These are phyloP conservation scores for Saksenaea vasiformis DNA, from an alignment of 371 early-diverging fungal species.

Conservation along the genomic window DNA sequence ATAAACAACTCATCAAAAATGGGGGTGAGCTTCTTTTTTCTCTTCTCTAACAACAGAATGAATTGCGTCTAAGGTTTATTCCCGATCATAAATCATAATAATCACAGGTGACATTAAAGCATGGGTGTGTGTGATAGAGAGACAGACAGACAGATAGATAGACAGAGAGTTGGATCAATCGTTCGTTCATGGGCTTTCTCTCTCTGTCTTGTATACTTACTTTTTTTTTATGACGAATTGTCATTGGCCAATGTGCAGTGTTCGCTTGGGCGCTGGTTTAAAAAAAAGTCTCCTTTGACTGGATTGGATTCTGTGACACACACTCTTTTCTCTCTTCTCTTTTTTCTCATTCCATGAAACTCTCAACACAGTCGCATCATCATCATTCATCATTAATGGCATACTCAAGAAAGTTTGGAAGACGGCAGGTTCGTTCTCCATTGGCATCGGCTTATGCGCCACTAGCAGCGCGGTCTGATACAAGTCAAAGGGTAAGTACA, in stretches of 20 bases:
- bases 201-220: too few species aligned
- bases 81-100: too few species aligned
- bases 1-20: background rate
- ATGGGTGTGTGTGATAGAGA: too few species aligned
- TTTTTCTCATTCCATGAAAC: background rate
- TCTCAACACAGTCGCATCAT: slow-evolving; percentile 2
- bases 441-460: background rate
- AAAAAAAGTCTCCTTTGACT: slow-evolving; percentile 6
- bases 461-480: background rate
- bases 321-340: background rate
- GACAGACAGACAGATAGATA: too few species aligned
- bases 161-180: too few species aligned
- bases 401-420: background rate
- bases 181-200: background rate
- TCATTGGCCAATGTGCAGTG: slow-evolving; percentile 4
- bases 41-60: too few species aligned
- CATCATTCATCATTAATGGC: background rate
- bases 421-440: background rate
- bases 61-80: too few species aligned
- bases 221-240: background rate
- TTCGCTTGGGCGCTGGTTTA: background rate
- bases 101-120: too few species aligned
- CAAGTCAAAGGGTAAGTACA: background rate
- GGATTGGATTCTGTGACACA: slow-evolving; percentile 2
- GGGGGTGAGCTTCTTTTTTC: too few species aligned